Percentiles rank a stretch among this genome's conserved stretches.
These are phyloP conservation scores for Brassica balearica DNA, from an alignment of 441 rosid species.

Conservation along the genomic window DNA sequence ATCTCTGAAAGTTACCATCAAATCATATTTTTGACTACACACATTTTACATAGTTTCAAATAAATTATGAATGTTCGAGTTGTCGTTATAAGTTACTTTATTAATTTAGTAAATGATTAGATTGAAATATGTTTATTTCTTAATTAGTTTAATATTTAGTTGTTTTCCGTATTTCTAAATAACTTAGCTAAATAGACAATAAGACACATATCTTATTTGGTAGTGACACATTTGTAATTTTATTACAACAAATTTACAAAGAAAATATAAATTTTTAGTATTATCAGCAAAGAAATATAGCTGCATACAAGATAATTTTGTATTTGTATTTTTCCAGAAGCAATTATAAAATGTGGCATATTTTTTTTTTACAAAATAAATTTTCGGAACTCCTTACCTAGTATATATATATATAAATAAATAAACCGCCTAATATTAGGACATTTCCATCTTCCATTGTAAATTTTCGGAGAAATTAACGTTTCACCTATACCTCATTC, in stretches of 20 bases:
- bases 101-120: background rate
- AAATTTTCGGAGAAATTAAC: constrained; percentile 38
- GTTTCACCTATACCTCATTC: constrained; percentile 39
- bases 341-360: background rate
- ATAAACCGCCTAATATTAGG: constrained; percentile 21
- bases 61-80: background rate
- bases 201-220: no score
- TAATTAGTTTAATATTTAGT: background rate
- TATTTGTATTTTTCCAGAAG: no score
- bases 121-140: no score
- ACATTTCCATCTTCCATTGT: constrained; percentile 31
- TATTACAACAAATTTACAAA: no score
- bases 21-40: background rate
- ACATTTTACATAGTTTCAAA: background rate
- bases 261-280: no score
- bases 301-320: no score
- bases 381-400: background rate
- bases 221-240: no score
- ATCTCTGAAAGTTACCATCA: background rate
- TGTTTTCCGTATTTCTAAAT: background rate
- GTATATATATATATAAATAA: background rate
- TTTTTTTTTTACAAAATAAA: no score
- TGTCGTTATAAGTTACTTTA: background rate
- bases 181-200: background rate
- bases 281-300: no score